Evolutionary conservation across 805 yeast genomes (phyloP), one percentile per base, ranked within the genome.

Genomic region (Ogataea ganodermae): DNA sequence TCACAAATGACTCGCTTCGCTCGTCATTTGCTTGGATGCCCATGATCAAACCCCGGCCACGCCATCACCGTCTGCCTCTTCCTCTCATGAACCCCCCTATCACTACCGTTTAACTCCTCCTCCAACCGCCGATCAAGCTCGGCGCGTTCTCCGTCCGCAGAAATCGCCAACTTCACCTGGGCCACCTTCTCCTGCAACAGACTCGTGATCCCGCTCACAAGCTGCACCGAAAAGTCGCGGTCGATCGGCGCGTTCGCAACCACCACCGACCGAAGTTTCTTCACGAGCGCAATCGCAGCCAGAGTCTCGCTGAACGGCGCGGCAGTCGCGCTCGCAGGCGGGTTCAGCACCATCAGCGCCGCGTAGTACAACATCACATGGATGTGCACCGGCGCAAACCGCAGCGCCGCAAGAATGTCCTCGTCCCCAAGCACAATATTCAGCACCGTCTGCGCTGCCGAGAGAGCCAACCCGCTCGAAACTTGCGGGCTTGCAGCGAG

Each of bases 341-440:
- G 78, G 48, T 76, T 75, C 31, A 83, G 62, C 5, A 82, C 64
- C 23, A 83, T 62, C 44, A 83, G 62, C 0, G 84, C 83, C 1
- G 89, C 85, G 55, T 82, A 83, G 58, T 83, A 84, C 10, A 83
- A 65, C 88, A 84, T 83, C 43, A 84, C 74, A 59, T 83, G 87
- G 33, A 84, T 80, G 60, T 84, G 89, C n/a, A 83, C 78, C 0
- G 90, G 90, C 17, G 83, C 84, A 56, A 79, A 84, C 55, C 74
- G 75, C 49, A 84, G 66, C 38, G 81, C 79, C 7, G 73, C 68
- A 22, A 75, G 61, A 27, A 84, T 79, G 58, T 84, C 89, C 10
- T 70, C 65, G 60, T 84, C 89, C 40, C 74, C 75, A 3, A 82
- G 66, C 0, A 81, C 83, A 45, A 83, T 64, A 48, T 79, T 80